These are phyloP conservation scores for Cerrena zonata DNA, from an alignment of 1,284 basidiomycete genomes.

Conservation along the genomic window DNA sequence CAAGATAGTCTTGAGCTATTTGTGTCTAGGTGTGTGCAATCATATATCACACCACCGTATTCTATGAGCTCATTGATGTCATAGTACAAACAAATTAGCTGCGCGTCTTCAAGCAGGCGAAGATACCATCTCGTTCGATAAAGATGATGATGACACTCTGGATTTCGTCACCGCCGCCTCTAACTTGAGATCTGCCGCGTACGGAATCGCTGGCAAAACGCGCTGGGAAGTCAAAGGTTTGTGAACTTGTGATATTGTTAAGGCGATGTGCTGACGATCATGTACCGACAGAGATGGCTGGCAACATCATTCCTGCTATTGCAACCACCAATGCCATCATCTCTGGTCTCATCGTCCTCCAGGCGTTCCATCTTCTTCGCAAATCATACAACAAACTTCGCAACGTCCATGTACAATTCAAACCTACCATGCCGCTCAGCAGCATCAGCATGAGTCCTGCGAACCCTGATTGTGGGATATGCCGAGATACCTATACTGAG, in stretches of 20 bases:
- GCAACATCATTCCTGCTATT: slow-evolving; percentile 98
- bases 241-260: not conserved
- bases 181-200: slow-evolving; percentile 86
- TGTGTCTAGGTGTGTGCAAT: slow-evolving; percentile 59
- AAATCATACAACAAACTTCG: slow-evolving; percentile 54
- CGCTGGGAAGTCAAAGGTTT: slow-evolving; percentile 94
- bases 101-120: slow-evolving; percentile 69
- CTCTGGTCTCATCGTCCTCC: slow-evolving; percentile 88
- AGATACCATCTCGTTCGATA: slow-evolving; percentile 86
- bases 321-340: slow-evolving; percentile 98
- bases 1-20: slow-evolving; percentile 81
- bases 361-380: slow-evolving; percentile 79
- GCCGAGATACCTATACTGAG: slow-evolving; percentile 77
- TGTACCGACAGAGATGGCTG: slow-evolving; percentile 82
- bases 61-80: not conserved
- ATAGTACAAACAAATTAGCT: slow-evolving; percentile 74
- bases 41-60: slow-evolving; percentile 22
- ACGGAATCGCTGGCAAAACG: slow-evolving; percentile 84
- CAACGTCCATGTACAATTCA: slow-evolving; percentile 72
- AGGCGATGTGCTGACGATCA: not conserved
- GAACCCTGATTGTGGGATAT: slow-evolving; percentile 76
- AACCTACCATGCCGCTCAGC: slow-evolving; percentile 69
- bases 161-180: slow-evolving; percentile 94
- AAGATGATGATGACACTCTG: slow-evolving; percentile 94
- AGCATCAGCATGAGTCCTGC: slow-evolving; percentile 60